Base-by-base conservation (phyloP, 192 early-diverging fungal species). In the Lobulomyces angularis region DNA sequence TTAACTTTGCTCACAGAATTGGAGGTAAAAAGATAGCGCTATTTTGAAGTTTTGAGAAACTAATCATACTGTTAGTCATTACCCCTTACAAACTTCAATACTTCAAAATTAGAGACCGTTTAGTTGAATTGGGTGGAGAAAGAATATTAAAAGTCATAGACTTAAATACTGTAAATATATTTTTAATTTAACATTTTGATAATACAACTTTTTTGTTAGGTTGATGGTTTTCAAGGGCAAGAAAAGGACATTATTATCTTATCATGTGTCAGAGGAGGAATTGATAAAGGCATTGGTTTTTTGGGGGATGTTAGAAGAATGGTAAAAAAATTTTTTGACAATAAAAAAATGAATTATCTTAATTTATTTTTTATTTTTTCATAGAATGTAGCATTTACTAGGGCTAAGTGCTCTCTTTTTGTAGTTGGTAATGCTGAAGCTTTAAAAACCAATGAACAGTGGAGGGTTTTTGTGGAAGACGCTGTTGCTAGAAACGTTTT, bases 211-310 rank as follows among this genome's bases (percentile, higher is more conserved):
- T 58, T 47, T 21, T 3, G 8, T 21, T 19, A 65, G 58, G 55
- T 72, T 41, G 90, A 96, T 56, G 90, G 89, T 8, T 97, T 97
- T 51, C 90, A 97, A 62, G 93, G 90, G 4, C 85, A 92, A 58
- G 90, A 95, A 53, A 95, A 95, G 54, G 93, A 94, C 16, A 83
- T 95, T 27, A 86, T 97, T 24, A 87, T 97, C 35, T 83, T 97
- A 42, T 90, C 87, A 0, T 91, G 86, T 45, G 94, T 97, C 14
- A 72, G 91, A 25, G 81, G 90, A 3, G 75, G 51, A 21, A 17
- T 43, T 3, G 52, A 56, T 47, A 55, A 26, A 0, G 69, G 71
- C 14, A 81, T 92, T 27, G 88, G 88, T 9, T 92, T 96, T 50
- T 56, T 90, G 46, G 55, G 73, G 5, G 90, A 96, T 53, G 56